These are phyloP conservation scores for Cercospora sp. DNA, from an alignment of 2,329 filamentous ascomycete species.

Conservation along the genomic window DNA sequence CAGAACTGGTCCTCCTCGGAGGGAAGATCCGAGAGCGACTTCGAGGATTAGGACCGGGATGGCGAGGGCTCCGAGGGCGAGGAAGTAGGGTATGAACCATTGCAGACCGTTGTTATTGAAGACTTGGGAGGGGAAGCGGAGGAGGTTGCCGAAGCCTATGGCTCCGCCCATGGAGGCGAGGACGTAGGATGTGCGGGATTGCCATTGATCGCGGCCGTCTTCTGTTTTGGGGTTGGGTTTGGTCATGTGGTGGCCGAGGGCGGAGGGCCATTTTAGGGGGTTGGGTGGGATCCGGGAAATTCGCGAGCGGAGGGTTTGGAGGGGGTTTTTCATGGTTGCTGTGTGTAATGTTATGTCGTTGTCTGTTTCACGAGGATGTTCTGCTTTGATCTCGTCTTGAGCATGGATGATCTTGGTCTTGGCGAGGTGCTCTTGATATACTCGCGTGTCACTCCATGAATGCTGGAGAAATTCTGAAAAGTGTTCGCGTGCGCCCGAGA, in stretches of 20 bases:
- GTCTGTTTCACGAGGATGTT: background rate
- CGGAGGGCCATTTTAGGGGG: constrained; percentile 3
- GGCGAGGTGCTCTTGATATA: background rate
- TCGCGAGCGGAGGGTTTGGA: background rate
- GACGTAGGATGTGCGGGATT: constrained; percentile 56
- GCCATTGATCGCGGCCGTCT: constrained; percentile 57
- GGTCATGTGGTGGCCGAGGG: constrained; percentile 12
- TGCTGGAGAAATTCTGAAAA: background rate
- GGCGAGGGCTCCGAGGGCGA: constrained; percentile 58
- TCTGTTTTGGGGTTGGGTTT: constrained; percentile 10
- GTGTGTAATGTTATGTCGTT: background rate
- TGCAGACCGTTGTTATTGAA: constrained; percentile 63
- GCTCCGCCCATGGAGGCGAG: constrained; percentile 61
- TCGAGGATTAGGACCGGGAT: constrained; percentile 60
- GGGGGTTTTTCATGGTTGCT: constrained; percentile 4
- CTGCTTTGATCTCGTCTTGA: background rate
- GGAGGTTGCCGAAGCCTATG: constrained; percentile 59
- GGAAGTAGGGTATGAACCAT: constrained; percentile 61
- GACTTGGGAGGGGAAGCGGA: constrained; percentile 59
- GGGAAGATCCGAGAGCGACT: constrained; percentile 55
- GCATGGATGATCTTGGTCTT: background rate
- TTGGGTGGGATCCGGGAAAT: constrained; percentile 1
- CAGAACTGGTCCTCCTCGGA: constrained; percentile 43
- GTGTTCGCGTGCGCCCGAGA: background rate
- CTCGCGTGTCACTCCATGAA: background rate